Base-by-base conservation (phyloP, 805 yeast genomes). In the Sungouiella thailandica region DNA sequence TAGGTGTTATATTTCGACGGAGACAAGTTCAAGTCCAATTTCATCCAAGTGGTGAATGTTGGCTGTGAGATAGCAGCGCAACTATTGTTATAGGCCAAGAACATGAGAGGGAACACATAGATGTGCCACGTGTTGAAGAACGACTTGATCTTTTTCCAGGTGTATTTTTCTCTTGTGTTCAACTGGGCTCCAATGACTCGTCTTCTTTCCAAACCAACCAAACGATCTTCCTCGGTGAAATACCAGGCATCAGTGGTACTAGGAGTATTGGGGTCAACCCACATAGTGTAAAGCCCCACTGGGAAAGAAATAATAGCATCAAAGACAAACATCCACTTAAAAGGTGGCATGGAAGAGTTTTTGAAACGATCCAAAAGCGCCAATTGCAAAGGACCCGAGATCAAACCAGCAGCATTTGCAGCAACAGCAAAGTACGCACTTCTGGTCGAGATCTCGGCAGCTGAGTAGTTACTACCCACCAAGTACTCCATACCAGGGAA, bases 401-500 rank as follows among this genome's bases (percentile, higher is more conserved):
- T 47, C 25, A 60, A 40, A 3, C 49, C 39, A 4, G 63, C 59
- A 4, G 50, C 55, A 24, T 41, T 45, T 8, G 55, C 51, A 4
- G 63, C 51, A 9, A 54, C 44, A 1, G 64, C 59, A 40, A 60
- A 58, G 32, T 43, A 54, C 3, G 63, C 46, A 6, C 62, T 50
- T 28, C 66, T 33, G 25, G 51, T 53, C 11, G 57, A 43, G 25
- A 59, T 37, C 30, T 59, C 65, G 41, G 39, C 34, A 3, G 52
- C 46, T 5, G 52, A 39, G 32, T 57, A 57, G 35, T 53, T 51
- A n/a, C 56, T 50, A n/a, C 64, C 64, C 7, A 59, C 47, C 29
- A 76, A 55, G 44, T 74, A 78, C 44, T 78, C 82, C 36, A 76
- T 65, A 14, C 76, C 77, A 4, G 87, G 83, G 49, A 71, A 72